Percentiles rank a stretch among this genome's conserved stretches.
Evolutionary conservation across 208 protist genomes (phyloP).

Genomic region (Acanthamoeba rhysodes): DNA sequence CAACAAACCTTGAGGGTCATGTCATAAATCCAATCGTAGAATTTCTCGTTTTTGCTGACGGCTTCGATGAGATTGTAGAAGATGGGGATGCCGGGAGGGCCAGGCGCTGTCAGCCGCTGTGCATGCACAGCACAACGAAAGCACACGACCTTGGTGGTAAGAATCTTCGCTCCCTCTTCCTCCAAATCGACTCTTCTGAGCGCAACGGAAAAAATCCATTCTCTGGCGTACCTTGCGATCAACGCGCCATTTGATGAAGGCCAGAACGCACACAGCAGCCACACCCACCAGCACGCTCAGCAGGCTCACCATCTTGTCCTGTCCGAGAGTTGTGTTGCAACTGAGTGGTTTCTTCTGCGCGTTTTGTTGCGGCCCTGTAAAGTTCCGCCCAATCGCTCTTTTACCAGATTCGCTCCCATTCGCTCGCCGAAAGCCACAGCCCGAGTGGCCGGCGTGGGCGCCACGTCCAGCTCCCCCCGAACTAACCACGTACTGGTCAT

Average conservation of each 20-base stretch:
- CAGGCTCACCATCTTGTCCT: no score
- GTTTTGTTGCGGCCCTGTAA: no score
- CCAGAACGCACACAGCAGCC: background rate
- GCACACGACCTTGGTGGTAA: no score
- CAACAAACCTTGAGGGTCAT: background rate
- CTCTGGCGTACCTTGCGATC: background rate
- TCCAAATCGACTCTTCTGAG: background rate
- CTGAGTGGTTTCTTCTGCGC: no score
- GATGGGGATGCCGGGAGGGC: background rate
- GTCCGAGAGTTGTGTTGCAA: no score
- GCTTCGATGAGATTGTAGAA: background rate
- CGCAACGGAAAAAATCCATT: background rate
- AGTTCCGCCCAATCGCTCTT: no score
- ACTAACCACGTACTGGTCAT: no score
- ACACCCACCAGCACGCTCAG: background rate
- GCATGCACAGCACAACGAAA: background rate
- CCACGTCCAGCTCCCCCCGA: no score
- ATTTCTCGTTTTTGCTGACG: background rate
- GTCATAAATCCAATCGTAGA: slow-evolving; percentile 2
- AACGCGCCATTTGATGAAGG: slow-evolving; percentile 3
- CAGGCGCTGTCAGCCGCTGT: background rate
- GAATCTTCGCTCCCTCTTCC: background rate
- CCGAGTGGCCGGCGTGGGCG: no score
- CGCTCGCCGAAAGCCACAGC: no score
- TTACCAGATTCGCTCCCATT: no score